Base-by-base conservation (phyloP, 345 rosid genomes). In the Populus euphratica region DNA sequence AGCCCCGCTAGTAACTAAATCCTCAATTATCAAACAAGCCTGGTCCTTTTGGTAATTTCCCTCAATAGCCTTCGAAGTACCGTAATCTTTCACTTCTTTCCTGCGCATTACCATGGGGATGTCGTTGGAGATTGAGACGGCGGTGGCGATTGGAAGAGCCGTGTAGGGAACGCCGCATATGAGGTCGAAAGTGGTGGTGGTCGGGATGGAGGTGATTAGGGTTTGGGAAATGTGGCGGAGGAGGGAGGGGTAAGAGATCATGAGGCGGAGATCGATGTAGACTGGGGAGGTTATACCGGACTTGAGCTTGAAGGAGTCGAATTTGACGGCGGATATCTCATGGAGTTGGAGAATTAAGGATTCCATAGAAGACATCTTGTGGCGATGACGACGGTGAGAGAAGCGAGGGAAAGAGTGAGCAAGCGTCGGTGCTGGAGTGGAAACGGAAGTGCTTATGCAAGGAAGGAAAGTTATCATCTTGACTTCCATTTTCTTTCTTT, bases 131-230 rank as follows among this genome's bases (percentile, higher is more conserved):
- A 86, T 65, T 73, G 99, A 96, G 79, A 96, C 90, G 76, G 88
- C 85, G 76, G 94, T 90, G 78, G 99, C 99, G 43, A 96, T 92
- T 9, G 98, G 98, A n/a, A 90, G 89, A 27, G 97, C 99, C 13
- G 99, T 93, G 91, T 95, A 93, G 5, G 99, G 98, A 68, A 95
- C 98, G 66, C 98, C 99, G 50, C 99, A 95, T 56, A 95, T 81
- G 69, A 85, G 73, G 84, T 95, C 90, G 81, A 79, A 95, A 72
- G 82, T 39, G 62, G 93, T 25, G 68, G 89, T 73, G 39, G 93
- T 43, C 2, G 96, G 82, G 81, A 93, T 88, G 47, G 94, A 80
- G 80, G 96, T 85, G 85, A 91, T 81, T 31, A 93, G 86, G 63
- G 88, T 90, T 36, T 85, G 84, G 73, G 99, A 91, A 86, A 96